Base-by-base conservation (phyloP, 2,329 filamentous ascomycete genomes). In the Colletotrichum orchidophilum region DNA sequence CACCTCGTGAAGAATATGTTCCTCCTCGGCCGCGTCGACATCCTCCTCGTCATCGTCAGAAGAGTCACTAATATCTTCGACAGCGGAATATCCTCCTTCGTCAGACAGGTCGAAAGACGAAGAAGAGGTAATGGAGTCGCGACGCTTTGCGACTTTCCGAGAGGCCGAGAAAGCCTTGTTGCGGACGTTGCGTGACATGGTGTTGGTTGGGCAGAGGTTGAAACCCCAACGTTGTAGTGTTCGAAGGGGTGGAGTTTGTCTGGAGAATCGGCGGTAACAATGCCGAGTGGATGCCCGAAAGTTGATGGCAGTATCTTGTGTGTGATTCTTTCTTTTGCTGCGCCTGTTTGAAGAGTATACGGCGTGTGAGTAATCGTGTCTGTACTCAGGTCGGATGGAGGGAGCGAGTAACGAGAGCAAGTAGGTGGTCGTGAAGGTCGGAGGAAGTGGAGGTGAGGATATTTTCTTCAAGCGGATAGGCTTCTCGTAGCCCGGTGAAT, bases 41-140 rank as follows among this genome's bases (percentile, higher is more conserved):
- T 93, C 90, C 74, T 93, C 90, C 80, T 96, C 92, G 79, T 96
- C 93, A 74, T 94, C 92, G 73, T 95, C 88, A 64, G 88, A 93
- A 12, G 90, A 92, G 76, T 95, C 93, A 75, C 89, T 93, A 72
- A 97, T 92, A 61, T 94, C 90, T 78, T 96, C 93, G 71, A 97
- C 92, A 46, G 87, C 92, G 1, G 91, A 93, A 80, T 95, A 94
- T 66, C 90, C 92, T 63, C 87, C 90, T 61, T 94, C 93, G 71
- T 92, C 90, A 73, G 89, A 92, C 6, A 90, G 83, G 76, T 89
- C 83, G 67, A 88, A 80, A 1, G 88, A 88, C 11, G 88, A 89
- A 3, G 88, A 88, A 6, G 87, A 88, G 6, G 84, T 82, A 75
- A 86, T 83, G 33, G 87, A 89, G 70, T 79, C 82, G 61, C 86